Percentiles rank a stretch among this genome's conserved stretches.
These are phyloP conservation scores for Tephrocybe sp. DNA, from an alignment of 768 basidiomycete species.

Conservation along the genomic window DNA sequence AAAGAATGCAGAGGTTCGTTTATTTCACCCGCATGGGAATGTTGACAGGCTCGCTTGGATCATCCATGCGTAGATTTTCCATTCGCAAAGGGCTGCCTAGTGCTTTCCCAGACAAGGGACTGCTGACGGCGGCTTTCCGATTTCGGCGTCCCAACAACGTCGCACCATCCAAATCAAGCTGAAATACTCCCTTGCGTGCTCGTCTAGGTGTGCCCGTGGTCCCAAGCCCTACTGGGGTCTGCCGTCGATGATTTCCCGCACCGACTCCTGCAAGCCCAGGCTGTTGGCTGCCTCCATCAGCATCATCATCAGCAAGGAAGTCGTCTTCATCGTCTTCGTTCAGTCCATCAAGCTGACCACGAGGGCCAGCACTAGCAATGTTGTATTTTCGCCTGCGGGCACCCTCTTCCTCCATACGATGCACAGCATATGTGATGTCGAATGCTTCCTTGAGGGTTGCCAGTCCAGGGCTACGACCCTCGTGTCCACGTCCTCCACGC, in stretches of 20 bases:
- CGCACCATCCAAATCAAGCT: constrained; percentile 83
- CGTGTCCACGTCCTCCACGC: constrained; percentile 62
- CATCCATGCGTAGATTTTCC: constrained; percentile 21
- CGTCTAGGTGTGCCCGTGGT: constrained; percentile 9
- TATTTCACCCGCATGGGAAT: constrained; percentile 21
- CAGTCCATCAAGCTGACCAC: constrained; percentile 78
- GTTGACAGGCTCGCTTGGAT: constrained; percentile 16
- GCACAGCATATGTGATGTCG: constrained; percentile 98
- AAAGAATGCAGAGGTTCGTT: not conserved
- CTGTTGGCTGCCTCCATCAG: too few species aligned
- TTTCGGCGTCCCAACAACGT: constrained; percentile 80
- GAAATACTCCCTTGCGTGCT: constrained; percentile 46
- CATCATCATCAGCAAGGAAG: constrained; percentile 34
- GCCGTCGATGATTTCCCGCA: constrained; percentile 22
- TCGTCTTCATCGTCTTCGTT: constrained; percentile 91
- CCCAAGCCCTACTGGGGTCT: constrained; percentile 7
- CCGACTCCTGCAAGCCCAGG: constrained; percentile 11
- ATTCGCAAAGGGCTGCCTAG: constrained; percentile 24
- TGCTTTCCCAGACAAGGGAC: constrained; percentile 32
- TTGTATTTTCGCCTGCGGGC: constrained; percentile 81
- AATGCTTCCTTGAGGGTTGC: constrained; percentile 96
- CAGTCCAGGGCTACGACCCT: constrained; percentile 88
- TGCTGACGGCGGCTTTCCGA: constrained; percentile 32
- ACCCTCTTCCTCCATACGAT: constrained; percentile 99
- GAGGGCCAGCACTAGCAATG: constrained; percentile 68